Evolutionary conservation across 2,329 filamentous ascomycete genomes (phyloP).

Genomic region (Aspergillus sp.): DNA sequence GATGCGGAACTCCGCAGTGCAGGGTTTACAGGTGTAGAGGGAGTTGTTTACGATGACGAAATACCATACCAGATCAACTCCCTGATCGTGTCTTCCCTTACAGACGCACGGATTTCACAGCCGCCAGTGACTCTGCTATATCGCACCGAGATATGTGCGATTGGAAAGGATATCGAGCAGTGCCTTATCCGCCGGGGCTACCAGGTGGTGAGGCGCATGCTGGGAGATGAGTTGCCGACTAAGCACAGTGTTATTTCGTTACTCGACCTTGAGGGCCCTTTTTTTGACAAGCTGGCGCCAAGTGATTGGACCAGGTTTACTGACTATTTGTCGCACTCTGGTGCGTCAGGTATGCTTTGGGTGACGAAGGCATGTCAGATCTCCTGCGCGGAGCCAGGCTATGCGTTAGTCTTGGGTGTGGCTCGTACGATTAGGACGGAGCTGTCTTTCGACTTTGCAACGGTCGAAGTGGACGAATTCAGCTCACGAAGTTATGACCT

Average conservation of each 20-base stretch:
- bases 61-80: constrained; percentile 12
- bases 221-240: background rate
- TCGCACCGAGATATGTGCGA: background rate
- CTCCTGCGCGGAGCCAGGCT: constrained; percentile 12
- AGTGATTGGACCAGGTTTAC: too few relatives aligned
- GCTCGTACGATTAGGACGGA: constrained; percentile 13
- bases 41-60: constrained; percentile 7
- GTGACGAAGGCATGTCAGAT: constrained; percentile 7
- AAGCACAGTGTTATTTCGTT: constrained; percentile 10
- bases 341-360: constrained; percentile 6
- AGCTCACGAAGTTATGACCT: background rate
- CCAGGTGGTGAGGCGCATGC: constrained; percentile 2
- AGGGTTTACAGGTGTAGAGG: constrained; percentile 18
- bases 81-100: constrained; percentile 9
- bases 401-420: constrained; percentile 8
- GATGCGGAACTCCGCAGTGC: constrained; percentile 15
- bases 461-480: constrained; percentile 12
- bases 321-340: constrained; percentile 2
- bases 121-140: background rate
- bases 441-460: constrained; percentile 4
- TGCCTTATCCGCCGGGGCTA: background rate
- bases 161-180: constrained; percentile 5
- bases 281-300: constrained; percentile 11
- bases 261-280: constrained; percentile 11
- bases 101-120: background rate